Base-by-base conservation (phyloP, 169 alveolate genomes). In the Cryptosporidium viatorum region DNA sequence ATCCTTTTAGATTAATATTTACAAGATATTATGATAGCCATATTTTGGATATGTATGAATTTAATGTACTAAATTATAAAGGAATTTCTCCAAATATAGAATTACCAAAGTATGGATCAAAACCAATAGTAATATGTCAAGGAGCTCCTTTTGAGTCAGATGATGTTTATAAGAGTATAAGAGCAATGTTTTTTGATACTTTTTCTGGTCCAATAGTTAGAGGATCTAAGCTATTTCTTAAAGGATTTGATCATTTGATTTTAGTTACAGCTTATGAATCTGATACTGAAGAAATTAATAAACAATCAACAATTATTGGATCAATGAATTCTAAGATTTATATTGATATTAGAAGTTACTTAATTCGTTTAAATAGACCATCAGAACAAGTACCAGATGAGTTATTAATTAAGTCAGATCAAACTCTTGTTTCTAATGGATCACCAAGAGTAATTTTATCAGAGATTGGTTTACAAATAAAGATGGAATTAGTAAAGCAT, bases 1-100 rank as follows among this genome's bases (percentile, higher is more conserved):
- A 65, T 3, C 89, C 89, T 12, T 80, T 80, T 80, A 59, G 89
- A 31, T 35, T 80, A 23, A 50, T 80, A 8, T 80, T 80, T 23
- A 80, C 89, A 14, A 60, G 89, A 48, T 80, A 62, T 65, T 80
- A 80, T 48, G 89, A 80, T 23, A 41, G 75, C n/a, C 71, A 80
- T 29, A 65, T 80, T 31, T 23, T 80, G 75, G 89, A 80, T 41
- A 80, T 80, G 89, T 80, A 80, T 29, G 89, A 80, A 39, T 80
- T 80, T 43, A 80, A 80, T 18, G 75, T 80, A 16, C 21, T 80
- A 62, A 65, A 39, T 21, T 60, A 80, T 65, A 80, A n/a, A 26
- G 68, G 80, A 14, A 62, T 80, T 21, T 62, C 65, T 18, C 41
- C 75, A 23, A 35, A 43, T 60, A 8, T 23, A n/a, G 75, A 80